Base-by-base conservation (phyloP, 2,329 filamentous ascomycete species). In the Beauveria varroae region DNA sequence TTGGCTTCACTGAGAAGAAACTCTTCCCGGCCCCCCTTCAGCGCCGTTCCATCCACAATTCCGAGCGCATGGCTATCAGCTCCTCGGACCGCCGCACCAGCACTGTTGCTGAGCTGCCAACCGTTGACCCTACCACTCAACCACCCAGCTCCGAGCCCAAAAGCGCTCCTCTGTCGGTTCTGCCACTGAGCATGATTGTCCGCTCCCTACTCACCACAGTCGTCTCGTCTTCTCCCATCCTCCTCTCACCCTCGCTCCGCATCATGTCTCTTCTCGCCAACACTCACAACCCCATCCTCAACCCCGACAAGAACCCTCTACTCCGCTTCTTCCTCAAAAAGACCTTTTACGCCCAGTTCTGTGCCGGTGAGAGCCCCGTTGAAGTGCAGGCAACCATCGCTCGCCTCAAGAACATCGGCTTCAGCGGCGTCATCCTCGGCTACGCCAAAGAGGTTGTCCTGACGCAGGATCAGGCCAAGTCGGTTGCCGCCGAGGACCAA, bases 301-400 rank as follows among this genome's bases (percentile, higher is more conserved):
- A 88, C 72, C 86, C 91, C 5, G 91, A 96, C 70, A 79, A 76
- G 57, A 96, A 96, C 70, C 85, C 85, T 0, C 52, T 93, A 1
- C 79, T 96, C 18, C 82, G 86, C 49, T 83, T 79, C 63, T 70
- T 92, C 47, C 78, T 96, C 55, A 91, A 92, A 72, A 84, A 86
- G 70, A 96, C 91, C 0, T 92, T 96, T 68, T 96, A 96, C 72
- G 86, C 86, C 26, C 93, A 97, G 69, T 97, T 96, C 74, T 97
- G 93, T 73, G 91, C 90, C 0, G 93, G 93, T 30, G 89, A 92
- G 74, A 88, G 84, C 54, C 79, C 82, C 0, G 68, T 72, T 1
- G 90, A 96, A 73, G 88, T 96, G 2, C 77, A 79, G 47, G 74
- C 72, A 34, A 92, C 88, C 0, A 83, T 91, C 34, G 70, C 79